Evolutionary conservation across 352 stramenopile species (phyloP).

Genomic region (Thalassiosira oceanica): DNA sequence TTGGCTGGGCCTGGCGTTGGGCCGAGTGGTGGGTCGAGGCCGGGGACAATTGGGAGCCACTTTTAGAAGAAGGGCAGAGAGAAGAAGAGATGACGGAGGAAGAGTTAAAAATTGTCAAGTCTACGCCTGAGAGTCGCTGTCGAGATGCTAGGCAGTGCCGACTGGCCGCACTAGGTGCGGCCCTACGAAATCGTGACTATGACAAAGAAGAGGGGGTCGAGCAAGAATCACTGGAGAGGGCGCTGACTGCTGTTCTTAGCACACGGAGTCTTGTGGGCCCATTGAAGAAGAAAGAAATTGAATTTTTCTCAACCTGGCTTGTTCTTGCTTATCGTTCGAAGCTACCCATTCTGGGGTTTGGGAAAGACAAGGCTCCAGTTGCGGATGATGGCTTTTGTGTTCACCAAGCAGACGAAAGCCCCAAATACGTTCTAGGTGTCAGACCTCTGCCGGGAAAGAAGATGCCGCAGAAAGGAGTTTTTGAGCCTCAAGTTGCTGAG

Average conservation of each 20-base stretch:
- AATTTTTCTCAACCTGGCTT: constrained; percentile 75
- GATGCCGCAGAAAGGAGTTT: constrained; percentile 32
- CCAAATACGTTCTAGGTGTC: constrained; percentile 70
- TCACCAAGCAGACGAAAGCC: constrained; percentile 57
- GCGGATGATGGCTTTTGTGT: constrained; percentile 47
- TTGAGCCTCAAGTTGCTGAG: constrained; percentile 65
- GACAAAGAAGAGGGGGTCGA: constrained; percentile 73
- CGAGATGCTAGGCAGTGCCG: constrained; percentile 70
- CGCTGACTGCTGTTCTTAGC: constrained; percentile 61
- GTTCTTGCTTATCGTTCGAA: constrained; percentile 76
- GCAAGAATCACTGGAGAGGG: constrained; percentile 56
- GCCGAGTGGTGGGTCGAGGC: constrained; percentile 77
- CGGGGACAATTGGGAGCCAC: constrained; percentile 73
- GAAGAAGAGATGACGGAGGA: constrained; percentile 75
- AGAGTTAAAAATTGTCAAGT: constrained; percentile 71
- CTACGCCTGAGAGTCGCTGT: constrained; percentile 57
- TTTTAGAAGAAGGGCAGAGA: constrained; percentile 65
- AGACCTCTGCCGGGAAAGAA: constrained; percentile 63
- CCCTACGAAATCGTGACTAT: constrained; percentile 76
- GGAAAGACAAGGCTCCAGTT: constrained; percentile 71
- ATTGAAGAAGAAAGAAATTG: constrained; percentile 68
- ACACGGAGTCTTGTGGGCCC: constrained; percentile 73
- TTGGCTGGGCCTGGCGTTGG: constrained; percentile 82
- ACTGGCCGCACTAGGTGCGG: constrained; percentile 75
- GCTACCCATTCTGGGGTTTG: constrained; percentile 60